These are phyloP conservation scores for Backusella liffmaniae DNA, from an alignment of 192 early-diverging fungal genomes.

Conservation along the genomic window DNA sequence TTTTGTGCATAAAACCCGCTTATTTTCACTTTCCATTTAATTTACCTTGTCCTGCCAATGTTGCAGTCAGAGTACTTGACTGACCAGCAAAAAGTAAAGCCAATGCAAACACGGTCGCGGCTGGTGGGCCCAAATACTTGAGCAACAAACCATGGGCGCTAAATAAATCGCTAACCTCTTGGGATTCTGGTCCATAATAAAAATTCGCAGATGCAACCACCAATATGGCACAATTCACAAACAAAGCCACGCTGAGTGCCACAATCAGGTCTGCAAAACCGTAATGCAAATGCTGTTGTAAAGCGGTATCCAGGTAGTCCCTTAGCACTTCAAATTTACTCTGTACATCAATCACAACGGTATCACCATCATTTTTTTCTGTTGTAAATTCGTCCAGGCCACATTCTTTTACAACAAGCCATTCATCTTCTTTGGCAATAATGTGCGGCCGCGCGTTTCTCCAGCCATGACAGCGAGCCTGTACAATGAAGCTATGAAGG, in stretches of 20 bases:
- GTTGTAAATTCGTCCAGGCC: background rate
- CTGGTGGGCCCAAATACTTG: slow-evolving; percentile 56
- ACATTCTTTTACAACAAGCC: background rate
- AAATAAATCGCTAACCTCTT: slow-evolving; percentile 59
- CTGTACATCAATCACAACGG: background rate
- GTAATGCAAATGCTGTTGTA: slow-evolving; percentile 35
- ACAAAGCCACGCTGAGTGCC: slow-evolving; percentile 68
- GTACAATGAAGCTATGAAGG: slow-evolving; percentile 77
- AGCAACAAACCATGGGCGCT: slow-evolving; percentile 63
- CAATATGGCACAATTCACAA: slow-evolving; percentile 78
- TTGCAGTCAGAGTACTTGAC: slow-evolving; percentile 76
- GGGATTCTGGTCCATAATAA: slow-evolving; percentile 37
- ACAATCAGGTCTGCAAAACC: slow-evolving; percentile 64
- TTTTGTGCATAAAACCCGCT: background rate
- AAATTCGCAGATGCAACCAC: slow-evolving; percentile 78
- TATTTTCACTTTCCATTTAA: background rate
- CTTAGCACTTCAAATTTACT: slow-evolving; percentile 5
- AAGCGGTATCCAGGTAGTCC: slow-evolving; percentile 4
- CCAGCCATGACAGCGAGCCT: slow-evolving; percentile 48
- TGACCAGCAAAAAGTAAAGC: slow-evolving; percentile 80
- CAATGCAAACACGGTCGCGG: slow-evolving; percentile 71
- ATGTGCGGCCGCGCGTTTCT: slow-evolving; percentile 14
- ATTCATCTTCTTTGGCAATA: background rate
- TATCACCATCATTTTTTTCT: background rate
- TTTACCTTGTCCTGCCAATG: slow-evolving; percentile 69